Conservation (phyloP, 2,329 filamentous ascomycete genomes). For the Akanthomyces lecanii region DNA sequence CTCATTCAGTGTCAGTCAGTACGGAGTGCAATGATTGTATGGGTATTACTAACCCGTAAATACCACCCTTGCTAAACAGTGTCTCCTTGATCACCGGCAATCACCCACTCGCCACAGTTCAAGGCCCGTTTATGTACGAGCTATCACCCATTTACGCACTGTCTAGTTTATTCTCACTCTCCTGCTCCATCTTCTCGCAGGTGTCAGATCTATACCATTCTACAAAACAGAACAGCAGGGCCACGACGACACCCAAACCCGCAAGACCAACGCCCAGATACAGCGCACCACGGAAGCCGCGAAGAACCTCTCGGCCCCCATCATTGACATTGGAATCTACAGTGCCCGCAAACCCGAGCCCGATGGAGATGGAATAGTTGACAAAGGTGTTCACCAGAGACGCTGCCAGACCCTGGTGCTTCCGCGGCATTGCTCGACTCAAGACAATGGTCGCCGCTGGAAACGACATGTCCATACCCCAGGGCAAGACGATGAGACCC, state of each 20-base stretch:
- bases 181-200: background rate
- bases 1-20: too few relatives aligned
- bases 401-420: conserved; percentile 38
- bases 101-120: too few relatives aligned
- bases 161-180: background rate
- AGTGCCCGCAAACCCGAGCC: conserved; percentile 58
- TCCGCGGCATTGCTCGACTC: conserved; percentile 41
- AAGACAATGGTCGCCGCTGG: conserved; percentile 55
- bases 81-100: too few relatives aligned
- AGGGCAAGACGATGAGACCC: conserved; percentile 49
- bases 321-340: conserved; percentile 41
- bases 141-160: background rate
- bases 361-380: conserved; percentile 61
- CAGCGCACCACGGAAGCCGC: conserved; percentile 35
- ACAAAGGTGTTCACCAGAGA: conserved; percentile 56
- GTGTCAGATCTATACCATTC: background rate
- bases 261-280: conserved; percentile 38
- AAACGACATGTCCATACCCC: conserved; percentile 60
- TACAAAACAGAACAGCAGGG: conserved; percentile 11
- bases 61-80: too few relatives aligned
- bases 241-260: conserved; percentile 32
- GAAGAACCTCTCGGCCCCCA: conserved; percentile 26
- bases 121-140: too few relatives aligned
- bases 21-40: too few relatives aligned
- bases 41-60: too few relatives aligned